Conservation (phyloP, 805 yeast species). For the Scheffersomyces amazonensis region DNA sequence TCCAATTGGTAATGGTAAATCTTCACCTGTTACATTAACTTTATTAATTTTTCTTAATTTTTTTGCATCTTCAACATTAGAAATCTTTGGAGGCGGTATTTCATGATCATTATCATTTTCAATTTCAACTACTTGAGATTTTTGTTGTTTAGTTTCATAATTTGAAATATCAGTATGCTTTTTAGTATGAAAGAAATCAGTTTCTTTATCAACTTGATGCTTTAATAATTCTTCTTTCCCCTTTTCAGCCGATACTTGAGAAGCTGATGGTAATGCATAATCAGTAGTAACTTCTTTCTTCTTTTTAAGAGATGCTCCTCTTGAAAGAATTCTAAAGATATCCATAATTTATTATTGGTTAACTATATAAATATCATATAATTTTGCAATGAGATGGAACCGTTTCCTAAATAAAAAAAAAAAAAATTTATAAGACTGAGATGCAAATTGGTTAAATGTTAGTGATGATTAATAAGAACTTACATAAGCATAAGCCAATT, state of each 20-base stretch:
- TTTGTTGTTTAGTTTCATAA: constrained; percentile 16
- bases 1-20: constrained; percentile 87
- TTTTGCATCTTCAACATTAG: constrained; percentile 56
- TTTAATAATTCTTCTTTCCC: constrained; percentile 39
- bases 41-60: constrained; percentile 56
- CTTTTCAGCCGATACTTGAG: constrained; percentile 18
- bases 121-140: constrained; percentile 19
- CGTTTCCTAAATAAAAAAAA: too few species aligned
- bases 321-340: constrained; percentile 75
- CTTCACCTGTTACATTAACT: constrained; percentile 77
- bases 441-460: too few species aligned
- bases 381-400: too few species aligned
- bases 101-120: constrained; percentile 30
- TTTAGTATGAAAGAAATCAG: constrained; percentile 77
- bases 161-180: constrained; percentile 27
- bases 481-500: too few species aligned
- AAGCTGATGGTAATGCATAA: constrained; percentile 28
- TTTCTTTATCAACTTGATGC: constrained; percentile 61
- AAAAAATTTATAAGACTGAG: too few species aligned
- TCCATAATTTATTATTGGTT: too few species aligned
- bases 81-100: constrained; percentile 42
- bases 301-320: constrained; percentile 82
- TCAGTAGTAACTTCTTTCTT: constrained; percentile 45
- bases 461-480: too few species aligned
- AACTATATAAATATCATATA: too few species aligned